Conservation (phyloP, 1,284 basidiomycete species). For the Apiotrichum mycotoxinovorans region DNA sequence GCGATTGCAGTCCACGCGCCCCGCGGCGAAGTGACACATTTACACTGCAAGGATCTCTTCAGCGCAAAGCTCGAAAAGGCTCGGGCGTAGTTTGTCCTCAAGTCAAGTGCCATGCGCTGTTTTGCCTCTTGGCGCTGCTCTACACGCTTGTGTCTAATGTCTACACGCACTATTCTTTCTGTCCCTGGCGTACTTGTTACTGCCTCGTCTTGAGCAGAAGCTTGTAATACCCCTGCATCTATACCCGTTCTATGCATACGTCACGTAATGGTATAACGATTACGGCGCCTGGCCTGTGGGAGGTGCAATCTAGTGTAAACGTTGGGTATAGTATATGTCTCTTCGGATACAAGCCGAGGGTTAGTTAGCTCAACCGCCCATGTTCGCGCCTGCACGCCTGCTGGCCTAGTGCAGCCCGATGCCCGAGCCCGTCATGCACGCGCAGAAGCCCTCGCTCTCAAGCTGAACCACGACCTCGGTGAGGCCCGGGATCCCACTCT, state of each 20-base stretch:
- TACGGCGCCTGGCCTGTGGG: background rate
- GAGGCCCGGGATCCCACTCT: slow-evolving; percentile 68
- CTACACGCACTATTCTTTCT: background rate
- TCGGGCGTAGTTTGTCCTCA: slow-evolving; percentile 34
- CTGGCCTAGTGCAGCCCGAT: no score
- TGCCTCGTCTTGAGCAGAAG: no score
- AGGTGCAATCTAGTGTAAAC: no score
- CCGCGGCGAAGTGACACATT: slow-evolving; percentile 86
- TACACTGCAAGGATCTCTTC: slow-evolving; percentile 84
- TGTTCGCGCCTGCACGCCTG: no score
- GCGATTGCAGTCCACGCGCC: slow-evolving; percentile 93
- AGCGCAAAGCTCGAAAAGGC: slow-evolving; percentile 46
- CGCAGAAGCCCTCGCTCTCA: slow-evolving; percentile 50
- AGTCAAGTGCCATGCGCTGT: background rate
- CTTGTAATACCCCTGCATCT: slow-evolving; percentile 2
- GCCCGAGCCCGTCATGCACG: slow-evolving; percentile 57
- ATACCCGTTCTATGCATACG: slow-evolving; percentile 3
- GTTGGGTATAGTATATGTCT: no score
- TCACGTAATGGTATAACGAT: background rate
- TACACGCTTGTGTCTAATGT: background rate
- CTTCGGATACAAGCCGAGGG: no score
- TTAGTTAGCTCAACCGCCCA: no score
- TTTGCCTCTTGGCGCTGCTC: no score
- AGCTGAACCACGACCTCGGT: slow-evolving; percentile 85
- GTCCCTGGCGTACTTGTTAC: background rate